Evolutionary conservation across 371 early-diverging fungal genomes (phyloP), one percentile per base, ranked within the genome.

Genomic region (Mucor mucedo): DNA sequence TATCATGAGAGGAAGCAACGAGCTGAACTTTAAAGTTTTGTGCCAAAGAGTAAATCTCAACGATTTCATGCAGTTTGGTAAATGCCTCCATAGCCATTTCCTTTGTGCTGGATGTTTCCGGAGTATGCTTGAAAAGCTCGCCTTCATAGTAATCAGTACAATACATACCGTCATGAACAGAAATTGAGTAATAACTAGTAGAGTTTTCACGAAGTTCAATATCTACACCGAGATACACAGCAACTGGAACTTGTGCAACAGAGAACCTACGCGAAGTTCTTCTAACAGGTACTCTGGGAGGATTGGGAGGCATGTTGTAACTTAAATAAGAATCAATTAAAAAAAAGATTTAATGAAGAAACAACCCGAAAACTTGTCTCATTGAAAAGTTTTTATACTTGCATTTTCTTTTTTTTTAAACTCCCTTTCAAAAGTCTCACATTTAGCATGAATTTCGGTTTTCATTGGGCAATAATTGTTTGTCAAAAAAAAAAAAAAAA

Each of bases 171-270:
- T 89, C 87, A 55, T 89, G 84, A 2, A 83, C 77, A 13, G 82
- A 85, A 38, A 87, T 69, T 33, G 83, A 62, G 53, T 79, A 86
- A 5, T 57, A 41, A 28, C 62, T 66, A 4, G 52, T 65, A 14
- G 66, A 62, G 35, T 73, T 62, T 29, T 65, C 61, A 30, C 68
- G 65, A 16, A 80, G 56, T 45, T 83, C 77, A 32, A 89, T 73
- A 58, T 85, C 88, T 13, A 87, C 68, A 54, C 89, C 89, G 14
- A 89, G 73, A 64, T 89, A 88, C 40, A 85, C 78, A 21, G 85
- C 67, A 62, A 83, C 60, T 7, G 79, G 82, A 4, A 85, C 62
- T 56, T 73, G 71, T 7, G 71, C 66, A 33, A 60, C 35, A 1
- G 79, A 78, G 55, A 78, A 81, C 3, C 73, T 66, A 38, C 79